Conservation (phyloP, 306 rosid genomes). For the Dryas octopetala region DNA sequence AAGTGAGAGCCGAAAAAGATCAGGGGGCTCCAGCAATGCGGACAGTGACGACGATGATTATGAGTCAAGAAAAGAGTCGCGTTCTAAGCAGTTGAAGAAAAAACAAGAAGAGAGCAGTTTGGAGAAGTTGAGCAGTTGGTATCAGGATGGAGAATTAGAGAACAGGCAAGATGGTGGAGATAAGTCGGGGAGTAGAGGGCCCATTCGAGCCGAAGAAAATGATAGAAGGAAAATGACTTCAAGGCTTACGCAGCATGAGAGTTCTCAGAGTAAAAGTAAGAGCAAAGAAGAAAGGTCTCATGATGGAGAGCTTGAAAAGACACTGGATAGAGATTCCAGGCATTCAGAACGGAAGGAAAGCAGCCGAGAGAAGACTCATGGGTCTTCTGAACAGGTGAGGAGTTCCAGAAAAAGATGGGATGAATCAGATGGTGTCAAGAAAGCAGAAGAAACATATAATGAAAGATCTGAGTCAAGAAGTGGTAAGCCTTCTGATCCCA, state of each 20-base stretch:
- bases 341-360: constrained; percentile 61
- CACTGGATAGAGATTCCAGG: constrained; percentile 58
- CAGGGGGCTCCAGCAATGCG: constrained; percentile 57
- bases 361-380: constrained; percentile 69
- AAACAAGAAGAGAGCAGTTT: constrained; percentile 88
- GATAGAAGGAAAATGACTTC: constrained; percentile 53
- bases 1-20: constrained; percentile 53
- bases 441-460: constrained; percentile 42
- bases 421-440: constrained; percentile 59
- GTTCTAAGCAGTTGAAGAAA: constrained; percentile 65
- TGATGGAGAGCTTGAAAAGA: constrained; percentile 49
- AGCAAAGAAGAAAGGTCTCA: constrained; percentile 50
- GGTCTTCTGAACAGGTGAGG: constrained; percentile 61
- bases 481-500: constrained; percentile 54
- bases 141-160: constrained; percentile 89
- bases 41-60: constrained; percentile 70
- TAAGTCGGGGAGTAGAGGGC: constrained; percentile 45
- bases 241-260: constrained; percentile 50
- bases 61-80: constrained; percentile 61
- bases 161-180: constrained; percentile 60
- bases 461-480: constrained; percentile 59
- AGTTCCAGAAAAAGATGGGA: constrained; percentile 96
- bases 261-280: constrained; percentile 53
- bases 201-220: constrained; percentile 41
- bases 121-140: constrained; percentile 91